phyloP scores from a whole-genome alignment of 2,329 filamentous ascomycete species.

The Colletotrichum siamense region DNA sequence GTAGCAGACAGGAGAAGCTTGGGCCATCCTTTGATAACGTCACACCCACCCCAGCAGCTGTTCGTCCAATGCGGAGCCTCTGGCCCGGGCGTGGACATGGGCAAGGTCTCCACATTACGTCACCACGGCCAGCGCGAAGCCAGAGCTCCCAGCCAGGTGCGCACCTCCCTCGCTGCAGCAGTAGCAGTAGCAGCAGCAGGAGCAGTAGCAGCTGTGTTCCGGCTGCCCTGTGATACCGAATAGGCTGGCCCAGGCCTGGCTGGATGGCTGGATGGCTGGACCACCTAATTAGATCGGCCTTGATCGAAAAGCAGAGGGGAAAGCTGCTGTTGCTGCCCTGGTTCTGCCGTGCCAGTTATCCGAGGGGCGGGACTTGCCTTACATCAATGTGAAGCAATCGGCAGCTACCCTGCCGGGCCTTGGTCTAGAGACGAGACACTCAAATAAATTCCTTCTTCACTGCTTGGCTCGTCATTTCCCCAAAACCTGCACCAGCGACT shows the following conservation, averaged over 20 bases:
- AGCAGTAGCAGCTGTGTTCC: background rate
- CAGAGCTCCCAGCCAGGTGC: slow-evolving; percentile 3
- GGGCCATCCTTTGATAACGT: background rate
- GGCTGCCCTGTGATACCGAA: background rate
- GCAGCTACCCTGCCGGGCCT: background rate
- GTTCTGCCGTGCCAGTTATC: background rate
- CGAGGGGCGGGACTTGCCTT: background rate
- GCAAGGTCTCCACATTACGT: slow-evolving; percentile 13
- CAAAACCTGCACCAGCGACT: background rate
- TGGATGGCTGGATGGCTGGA: background rate
- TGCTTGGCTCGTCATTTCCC: background rate
- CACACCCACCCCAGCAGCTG: background rate
- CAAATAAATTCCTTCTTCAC: background rate
- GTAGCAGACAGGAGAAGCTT: background rate
- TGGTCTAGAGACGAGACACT: background rate
- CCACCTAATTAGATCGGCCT: background rate
- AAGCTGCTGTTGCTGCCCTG: background rate
- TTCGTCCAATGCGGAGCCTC: slow-evolving; percentile 16
- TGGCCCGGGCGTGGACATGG: slow-evolving; percentile 2
- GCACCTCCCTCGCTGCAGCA: background rate
- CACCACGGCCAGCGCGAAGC: background rate
- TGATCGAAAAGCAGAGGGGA: background rate
- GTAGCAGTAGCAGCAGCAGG: background rate
- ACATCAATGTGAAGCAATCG: slow-evolving; percentile 14
- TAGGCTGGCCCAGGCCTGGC: background rate